Base-by-base conservation (phyloP, 305 asterid species). In the Rubia tinctorum region DNA sequence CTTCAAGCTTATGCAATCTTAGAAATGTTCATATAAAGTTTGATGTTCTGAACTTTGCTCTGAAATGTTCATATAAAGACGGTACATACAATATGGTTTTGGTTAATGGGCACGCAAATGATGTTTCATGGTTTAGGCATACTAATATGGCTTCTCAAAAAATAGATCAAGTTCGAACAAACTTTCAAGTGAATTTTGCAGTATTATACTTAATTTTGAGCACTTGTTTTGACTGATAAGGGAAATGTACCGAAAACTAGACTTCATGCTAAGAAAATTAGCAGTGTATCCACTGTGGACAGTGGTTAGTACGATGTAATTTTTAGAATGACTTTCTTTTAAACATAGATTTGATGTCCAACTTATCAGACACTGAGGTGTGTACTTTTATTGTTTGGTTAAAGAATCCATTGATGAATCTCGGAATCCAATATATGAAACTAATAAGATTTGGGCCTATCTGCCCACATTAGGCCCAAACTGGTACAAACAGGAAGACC, bases 341-440 rank as follows among this genome's bases (percentile, higher is more conserved):
- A 23, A 20, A 18, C 23, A 53, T 17, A 8, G 58, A 9, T 5
- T 64, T 66, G 22, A 7, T 18, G 60, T 62, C 17, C 9, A 53
- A 59, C 9, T 40, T 63, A 34, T 63, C 73, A 51, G 20, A 59
- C 18, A 43, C 62, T 66, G 43, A 78, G 66, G 61, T 76, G 14
- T 47, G 58, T 60, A 71, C n/a, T 72, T 43, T 75, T 61, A 15
- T 13, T 81, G 34, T 40, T 23, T 11, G 77, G 39, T 67, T 73
- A 73, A 79, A 92, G 98, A 92, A 68, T 87, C 86, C 40, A 82
- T 83, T 49, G 89, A 89, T 77, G 99, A 88, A 8, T 79, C 94
- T 25, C 96, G 98, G 67, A 95, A 95, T 80, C 97, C 99, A 3
- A 92, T 95, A 85, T 95, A 98, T 98, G n/a, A n/a, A n/a, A n/a